Percentiles rank a stretch among this genome's conserved stretches.
phyloP scores from a whole-genome alignment of 768 basidiomycete genomes.

The Phallus indusiatus region DNA sequence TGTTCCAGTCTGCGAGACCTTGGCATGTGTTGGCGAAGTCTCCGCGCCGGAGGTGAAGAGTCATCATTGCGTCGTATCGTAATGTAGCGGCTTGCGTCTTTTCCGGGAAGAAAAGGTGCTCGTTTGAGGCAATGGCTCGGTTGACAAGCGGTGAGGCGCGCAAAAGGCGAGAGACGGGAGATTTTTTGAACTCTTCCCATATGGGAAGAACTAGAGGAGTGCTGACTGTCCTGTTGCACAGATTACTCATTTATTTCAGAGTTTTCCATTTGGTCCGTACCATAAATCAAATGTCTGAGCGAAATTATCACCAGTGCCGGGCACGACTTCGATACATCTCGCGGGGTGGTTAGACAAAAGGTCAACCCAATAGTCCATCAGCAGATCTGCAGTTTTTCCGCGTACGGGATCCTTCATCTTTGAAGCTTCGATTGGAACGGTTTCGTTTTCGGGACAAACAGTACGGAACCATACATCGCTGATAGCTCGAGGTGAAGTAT shows the following conservation, averaged over 20 bases:
- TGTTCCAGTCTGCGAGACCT: conserved; percentile 32
- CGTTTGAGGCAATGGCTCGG: conserved; percentile 34
- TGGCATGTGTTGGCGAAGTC: conserved; percentile 37
- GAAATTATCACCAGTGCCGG: conserved; percentile 32
- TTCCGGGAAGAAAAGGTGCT: conserved; percentile 4
- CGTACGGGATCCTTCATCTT: conserved; percentile 22
- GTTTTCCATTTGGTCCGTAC: not conserved
- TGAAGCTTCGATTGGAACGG: conserved; percentile 22
- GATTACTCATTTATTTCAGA: not conserved
- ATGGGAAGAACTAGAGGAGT: conserved; percentile 32
- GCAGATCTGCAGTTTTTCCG: conserved; percentile 29
- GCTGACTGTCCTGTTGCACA: conserved; percentile 39
- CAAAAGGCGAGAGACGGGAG: conserved; percentile 43
- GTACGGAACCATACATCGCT: conserved; percentile 39
- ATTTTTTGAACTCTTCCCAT: conserved; percentile 32
- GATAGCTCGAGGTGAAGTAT: conserved; percentile 27
- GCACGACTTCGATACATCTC: conserved; percentile 37
- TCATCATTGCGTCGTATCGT: conserved; percentile 31
- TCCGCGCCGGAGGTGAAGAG: conserved; percentile 42
- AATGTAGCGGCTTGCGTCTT: conserved; percentile 5
- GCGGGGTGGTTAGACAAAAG: conserved; percentile 26
- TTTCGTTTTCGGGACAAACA: conserved; percentile 34
- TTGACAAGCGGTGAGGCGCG: conserved; percentile 45
- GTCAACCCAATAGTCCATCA: conserved; percentile 43
- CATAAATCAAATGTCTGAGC: not conserved